A percentile compares a stretch with the other conserved stretches of the same genome.
Conservation (phyloP, 2,329 filamentous ascomycete genomes). For the Torrubiellomyces zombiae region DNA sequence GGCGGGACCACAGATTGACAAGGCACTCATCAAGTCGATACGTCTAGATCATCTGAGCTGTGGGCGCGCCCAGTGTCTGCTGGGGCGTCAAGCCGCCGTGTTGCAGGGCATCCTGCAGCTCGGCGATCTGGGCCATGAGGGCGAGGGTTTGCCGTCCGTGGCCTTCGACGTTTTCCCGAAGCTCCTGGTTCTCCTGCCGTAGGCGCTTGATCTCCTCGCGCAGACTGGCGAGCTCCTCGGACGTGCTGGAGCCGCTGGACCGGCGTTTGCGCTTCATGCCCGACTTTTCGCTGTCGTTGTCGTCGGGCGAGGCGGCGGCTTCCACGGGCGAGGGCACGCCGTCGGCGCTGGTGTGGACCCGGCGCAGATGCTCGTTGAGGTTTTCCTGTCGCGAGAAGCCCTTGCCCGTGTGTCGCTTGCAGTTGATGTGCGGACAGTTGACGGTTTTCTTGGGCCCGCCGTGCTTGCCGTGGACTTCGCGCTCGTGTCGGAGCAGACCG, state of each 20-base stretch:
- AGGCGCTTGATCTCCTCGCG: constrained; percentile 51
- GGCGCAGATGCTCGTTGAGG: constrained; percentile 77
- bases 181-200: constrained; percentile 45
- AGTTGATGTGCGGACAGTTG: constrained; percentile 72
- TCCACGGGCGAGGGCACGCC: constrained; percentile 18
- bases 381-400: constrained; percentile 92
- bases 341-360: constrained; percentile 54
- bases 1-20: not conserved
- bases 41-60: constrained; percentile 25
- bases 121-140: constrained; percentile 32
- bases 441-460: constrained; percentile 76
- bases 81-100: constrained; percentile 16
- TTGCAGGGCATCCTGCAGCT: constrained; percentile 26
- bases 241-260: constrained; percentile 13
- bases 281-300: constrained; percentile 28
- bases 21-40: too few relatives aligned
- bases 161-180: constrained; percentile 31
- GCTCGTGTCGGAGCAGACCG: constrained; percentile 74
- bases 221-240: constrained; percentile 37
- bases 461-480: constrained; percentile 84
- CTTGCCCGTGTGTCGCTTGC: constrained; percentile 75
- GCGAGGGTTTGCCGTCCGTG: constrained; percentile 28
- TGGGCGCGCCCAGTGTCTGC: constrained; percentile 18
- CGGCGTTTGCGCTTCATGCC: constrained; percentile 31
- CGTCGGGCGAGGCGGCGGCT: constrained; percentile 22